These are phyloP conservation scores for Serendipita indica DNA, from an alignment of 768 basidiomycete species.

Conservation along the genomic window DNA sequence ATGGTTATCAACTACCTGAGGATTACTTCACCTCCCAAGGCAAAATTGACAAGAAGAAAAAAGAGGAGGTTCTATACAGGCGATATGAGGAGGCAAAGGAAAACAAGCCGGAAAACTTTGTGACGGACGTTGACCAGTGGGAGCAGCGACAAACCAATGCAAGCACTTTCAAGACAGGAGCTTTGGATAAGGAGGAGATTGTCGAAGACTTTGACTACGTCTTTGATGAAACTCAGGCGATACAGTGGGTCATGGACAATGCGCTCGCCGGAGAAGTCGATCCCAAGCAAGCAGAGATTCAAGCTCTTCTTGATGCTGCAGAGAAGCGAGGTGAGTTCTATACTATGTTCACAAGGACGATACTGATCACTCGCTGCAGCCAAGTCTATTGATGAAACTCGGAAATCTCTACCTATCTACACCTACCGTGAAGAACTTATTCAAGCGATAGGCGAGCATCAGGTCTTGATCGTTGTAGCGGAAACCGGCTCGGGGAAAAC, in stretches of 20 bases:
- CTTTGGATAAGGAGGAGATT: constrained; percentile 72
- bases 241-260: constrained; percentile 81
- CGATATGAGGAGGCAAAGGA: constrained; percentile 85
- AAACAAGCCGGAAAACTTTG: constrained; percentile 75
- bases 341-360: background rate
- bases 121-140: constrained; percentile 96
- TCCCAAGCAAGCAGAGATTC: constrained; percentile 69
- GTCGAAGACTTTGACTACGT: constrained; percentile 92
- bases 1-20: constrained; percentile 92
- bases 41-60: constrained; percentile 94
- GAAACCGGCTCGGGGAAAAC: constrained; percentile 99
- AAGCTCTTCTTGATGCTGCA: constrained; percentile 80
- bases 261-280: constrained; percentile 61
- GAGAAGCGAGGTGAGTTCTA: constrained; percentile 65
- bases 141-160: constrained; percentile 82
- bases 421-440: constrained; percentile 77
- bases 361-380: constrained; percentile 32
- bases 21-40: constrained; percentile 98
- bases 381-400: constrained; percentile 79
- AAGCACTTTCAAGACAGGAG: constrained; percentile 81
- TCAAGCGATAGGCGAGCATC: constrained; percentile 76
- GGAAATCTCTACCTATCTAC: constrained; percentile 88
- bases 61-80: constrained; percentile 78
- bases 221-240: constrained; percentile 95
- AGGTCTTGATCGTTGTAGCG: constrained; percentile 92